These are phyloP conservation scores for Plectranthus barbatus DNA, from an alignment of 257 asterid species.

Conservation along the genomic window DNA sequence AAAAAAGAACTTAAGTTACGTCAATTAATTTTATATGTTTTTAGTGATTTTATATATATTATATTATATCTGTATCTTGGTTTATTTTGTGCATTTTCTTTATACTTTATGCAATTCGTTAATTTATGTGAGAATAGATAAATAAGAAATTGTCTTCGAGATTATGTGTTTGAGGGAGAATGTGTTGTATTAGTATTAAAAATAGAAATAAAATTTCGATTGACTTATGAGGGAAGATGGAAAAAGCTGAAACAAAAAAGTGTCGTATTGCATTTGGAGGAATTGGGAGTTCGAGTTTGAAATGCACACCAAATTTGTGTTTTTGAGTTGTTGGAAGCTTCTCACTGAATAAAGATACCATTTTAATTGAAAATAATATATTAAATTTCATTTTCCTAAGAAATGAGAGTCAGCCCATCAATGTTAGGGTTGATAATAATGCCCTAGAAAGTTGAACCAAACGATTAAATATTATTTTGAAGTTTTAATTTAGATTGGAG, in stretches of 20 bases:
- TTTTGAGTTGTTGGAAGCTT: conserved; percentile 40
- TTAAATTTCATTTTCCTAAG: background rate
- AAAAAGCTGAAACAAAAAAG: conserved; percentile 18
- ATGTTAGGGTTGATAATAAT: conserved; percentile 5
- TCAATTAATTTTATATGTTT: too few species aligned
- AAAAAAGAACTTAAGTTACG: too few species aligned
- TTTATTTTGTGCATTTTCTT: too few species aligned
- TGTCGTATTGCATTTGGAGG: conserved; percentile 26
- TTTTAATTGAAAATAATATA: background rate
- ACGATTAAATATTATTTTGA: background rate
- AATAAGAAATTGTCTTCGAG: too few species aligned
- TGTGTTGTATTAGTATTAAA: background rate
- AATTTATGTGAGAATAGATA: too few species aligned
- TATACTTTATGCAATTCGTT: too few species aligned
- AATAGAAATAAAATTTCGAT: conserved; percentile 1
- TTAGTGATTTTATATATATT: too few species aligned
- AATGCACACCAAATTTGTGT: conserved; percentile 23
- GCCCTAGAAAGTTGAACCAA: conserved; percentile 19
- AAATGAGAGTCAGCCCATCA: conserved; percentile 24
- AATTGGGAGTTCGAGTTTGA: conserved; percentile 19
- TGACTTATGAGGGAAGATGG: conserved; percentile 19
- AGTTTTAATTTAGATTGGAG: background rate
- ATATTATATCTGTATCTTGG: too few species aligned
- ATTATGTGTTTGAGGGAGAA: too few species aligned
- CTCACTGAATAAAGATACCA: conserved; percentile 35